Evolutionary conservation across 192 early-diverging fungal species (phyloP).

Genomic region (Backusella sp.): DNA sequence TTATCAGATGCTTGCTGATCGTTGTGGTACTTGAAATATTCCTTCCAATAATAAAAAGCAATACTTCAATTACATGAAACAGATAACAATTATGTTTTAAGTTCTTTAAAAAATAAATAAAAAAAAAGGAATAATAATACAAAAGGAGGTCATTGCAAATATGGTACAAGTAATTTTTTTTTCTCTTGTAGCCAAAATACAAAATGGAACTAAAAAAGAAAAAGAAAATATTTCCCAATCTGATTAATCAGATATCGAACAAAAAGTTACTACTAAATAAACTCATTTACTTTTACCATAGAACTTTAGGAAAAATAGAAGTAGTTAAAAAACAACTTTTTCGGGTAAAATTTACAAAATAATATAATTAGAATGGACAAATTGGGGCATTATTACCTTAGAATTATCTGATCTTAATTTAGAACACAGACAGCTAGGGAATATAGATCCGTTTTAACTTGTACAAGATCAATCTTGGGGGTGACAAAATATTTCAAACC

Average conservation of each 20-base stretch:
- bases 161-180: neutral
- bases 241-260: neutral
- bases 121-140: neutral
- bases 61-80: neutral
- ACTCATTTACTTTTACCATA: neutral
- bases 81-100: neutral
- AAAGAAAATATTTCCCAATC: neutral
- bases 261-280: neutral
- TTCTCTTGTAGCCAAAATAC: neutral
- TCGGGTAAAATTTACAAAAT: slow-evolving; percentile 7
- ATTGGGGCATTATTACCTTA: neutral
- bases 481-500: neutral
- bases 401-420: neutral
- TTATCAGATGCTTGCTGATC: neutral
- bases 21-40: neutral
- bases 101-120: neutral
- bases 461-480: neutral
- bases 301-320: neutral
- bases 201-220: neutral
- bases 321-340: neutral
- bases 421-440: neutral
- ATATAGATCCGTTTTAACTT: neutral
- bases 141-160: neutral
- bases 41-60: neutral
- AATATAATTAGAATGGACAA: neutral